Conservation (phyloP, 805 yeast genomes). For the Starmerella bombi region DNA sequence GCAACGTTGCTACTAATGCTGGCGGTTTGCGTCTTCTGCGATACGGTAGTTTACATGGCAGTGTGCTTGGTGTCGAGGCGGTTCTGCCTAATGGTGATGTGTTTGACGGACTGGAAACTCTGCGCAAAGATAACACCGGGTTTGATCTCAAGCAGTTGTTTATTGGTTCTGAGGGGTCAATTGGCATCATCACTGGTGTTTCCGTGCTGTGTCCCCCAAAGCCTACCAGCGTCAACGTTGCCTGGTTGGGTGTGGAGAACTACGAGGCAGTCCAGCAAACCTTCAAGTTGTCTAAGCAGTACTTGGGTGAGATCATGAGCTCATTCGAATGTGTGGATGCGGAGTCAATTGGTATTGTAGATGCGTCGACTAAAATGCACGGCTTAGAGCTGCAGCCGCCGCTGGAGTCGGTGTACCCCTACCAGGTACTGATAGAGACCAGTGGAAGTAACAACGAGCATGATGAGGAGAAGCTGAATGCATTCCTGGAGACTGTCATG, state of each 20-base stretch:
- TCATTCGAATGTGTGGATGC: conserved; percentile 89
- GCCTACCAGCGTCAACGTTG: conserved; percentile 74
- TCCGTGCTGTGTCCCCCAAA: conserved; percentile 81
- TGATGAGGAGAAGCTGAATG: conserved; percentile 78
- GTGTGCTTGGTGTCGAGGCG: conserved; percentile 79
- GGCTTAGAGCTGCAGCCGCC: conserved; percentile 49
- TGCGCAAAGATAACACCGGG: conserved; percentile 91
- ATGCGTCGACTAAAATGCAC: conserved; percentile 30
- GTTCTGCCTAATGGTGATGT: conserved; percentile 80
- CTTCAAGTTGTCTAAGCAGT: conserved; percentile 63
- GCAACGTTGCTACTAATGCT: conserved; percentile 91
- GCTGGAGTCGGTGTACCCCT: conserved; percentile 69
- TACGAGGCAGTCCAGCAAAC: conserved; percentile 71
- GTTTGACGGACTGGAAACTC: conserved; percentile 61
- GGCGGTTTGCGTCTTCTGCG: conserved; percentile 81
- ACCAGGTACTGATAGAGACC: conserved; percentile 84
- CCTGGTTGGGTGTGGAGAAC: conserved; percentile 66
- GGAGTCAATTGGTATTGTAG: conserved; percentile 35
- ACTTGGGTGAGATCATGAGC: conserved; percentile 69
- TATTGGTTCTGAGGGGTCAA: conserved; percentile 86
- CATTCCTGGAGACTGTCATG: conserved; percentile 72
- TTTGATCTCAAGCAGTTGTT: conserved; percentile 83
- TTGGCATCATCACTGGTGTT: conserved; percentile 81
- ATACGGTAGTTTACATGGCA: conserved; percentile 85
- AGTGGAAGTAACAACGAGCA: conserved; percentile 92